Evolutionary conservation across 345 rosid genomes (phyloP).

Genomic region (Lagerstroemia speciosa): DNA sequence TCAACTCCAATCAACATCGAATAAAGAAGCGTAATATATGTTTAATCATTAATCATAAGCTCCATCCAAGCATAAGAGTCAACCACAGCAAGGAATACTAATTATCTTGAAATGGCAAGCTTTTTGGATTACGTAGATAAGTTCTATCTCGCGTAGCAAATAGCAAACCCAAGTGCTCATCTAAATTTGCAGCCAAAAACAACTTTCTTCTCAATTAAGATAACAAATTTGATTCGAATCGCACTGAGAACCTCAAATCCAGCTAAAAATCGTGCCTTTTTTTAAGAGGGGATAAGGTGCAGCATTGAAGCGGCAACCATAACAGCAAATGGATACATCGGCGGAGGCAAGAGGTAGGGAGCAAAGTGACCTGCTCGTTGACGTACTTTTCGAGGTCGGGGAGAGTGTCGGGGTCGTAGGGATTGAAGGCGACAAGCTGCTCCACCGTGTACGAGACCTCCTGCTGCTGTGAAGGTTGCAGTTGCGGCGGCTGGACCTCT

Average conservation of each 20-base stretch:
- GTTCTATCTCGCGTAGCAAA: no score
- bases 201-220: neutral
- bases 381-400: conserved; percentile 92
- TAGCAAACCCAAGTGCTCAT: neutral
- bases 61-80: neutral
- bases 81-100: no score
- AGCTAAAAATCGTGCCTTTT: neutral
- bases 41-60: no score
- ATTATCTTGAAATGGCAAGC: neutral
- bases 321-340: neutral
- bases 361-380: conserved; percentile 68
- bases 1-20: neutral
- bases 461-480: conserved; percentile 13
- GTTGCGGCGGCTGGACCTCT: neutral
- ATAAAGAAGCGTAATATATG: no score
- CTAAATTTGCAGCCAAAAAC: neutral
- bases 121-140: no score
- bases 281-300: neutral
- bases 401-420: conserved; percentile 88
- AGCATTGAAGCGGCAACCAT: no score
- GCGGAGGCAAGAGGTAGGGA: neutral
- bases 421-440: conserved; percentile 89
- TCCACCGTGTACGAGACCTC: conserved; percentile 66
- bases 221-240: neutral
- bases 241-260: neutral